These are phyloP conservation scores for Trametes cinnabarina DNA, from an alignment of 768 basidiomycete genomes.

Conservation along the genomic window DNA sequence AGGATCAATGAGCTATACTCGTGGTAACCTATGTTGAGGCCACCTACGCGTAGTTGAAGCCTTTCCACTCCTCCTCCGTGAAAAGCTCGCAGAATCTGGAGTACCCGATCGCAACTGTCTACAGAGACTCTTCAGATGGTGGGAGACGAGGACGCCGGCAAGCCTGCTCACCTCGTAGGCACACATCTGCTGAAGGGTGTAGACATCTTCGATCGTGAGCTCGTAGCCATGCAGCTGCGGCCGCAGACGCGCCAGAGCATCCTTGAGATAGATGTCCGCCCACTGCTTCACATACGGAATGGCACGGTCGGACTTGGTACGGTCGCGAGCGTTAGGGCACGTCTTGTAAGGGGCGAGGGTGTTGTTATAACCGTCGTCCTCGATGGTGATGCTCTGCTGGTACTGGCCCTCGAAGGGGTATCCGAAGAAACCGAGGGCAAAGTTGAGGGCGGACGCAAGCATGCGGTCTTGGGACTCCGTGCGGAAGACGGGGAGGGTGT, in stretches of 20 bases:
- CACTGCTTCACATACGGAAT: slow-evolving; percentile 59
- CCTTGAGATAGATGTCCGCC: slow-evolving; percentile 67
- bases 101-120: slow-evolving; percentile 91
- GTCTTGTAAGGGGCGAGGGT: slow-evolving; percentile 85
- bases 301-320: slow-evolving; percentile 55
- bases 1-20: background rate
- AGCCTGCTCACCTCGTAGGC: slow-evolving; percentile 66
- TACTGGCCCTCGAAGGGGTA: slow-evolving; percentile 45
- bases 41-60: slow-evolving; percentile 80
- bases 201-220: slow-evolving; percentile 66
- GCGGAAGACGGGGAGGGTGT: slow-evolving; percentile 48
- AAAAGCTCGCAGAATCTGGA: slow-evolving; percentile 91
- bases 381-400: slow-evolving; percentile 43
- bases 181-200: slow-evolving; percentile 78
- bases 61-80: slow-evolving; percentile 90
- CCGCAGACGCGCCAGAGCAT: slow-evolving; percentile 61
- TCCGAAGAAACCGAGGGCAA: slow-evolving; percentile 53
- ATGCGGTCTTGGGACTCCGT: slow-evolving; percentile 55
- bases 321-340: slow-evolving; percentile 61
- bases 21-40: background rate
- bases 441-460: slow-evolving; percentile 51
- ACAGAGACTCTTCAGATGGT: background rate
- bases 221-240: slow-evolving; percentile 58
- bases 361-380: slow-evolving; percentile 45
- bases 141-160: background rate